A percentile compares a stretch with the other conserved stretches of the same genome.
These are phyloP conservation scores for Fusarium agapanthi DNA, from an alignment of 2,329 filamentous ascomycete species.

Conservation along the genomic window DNA sequence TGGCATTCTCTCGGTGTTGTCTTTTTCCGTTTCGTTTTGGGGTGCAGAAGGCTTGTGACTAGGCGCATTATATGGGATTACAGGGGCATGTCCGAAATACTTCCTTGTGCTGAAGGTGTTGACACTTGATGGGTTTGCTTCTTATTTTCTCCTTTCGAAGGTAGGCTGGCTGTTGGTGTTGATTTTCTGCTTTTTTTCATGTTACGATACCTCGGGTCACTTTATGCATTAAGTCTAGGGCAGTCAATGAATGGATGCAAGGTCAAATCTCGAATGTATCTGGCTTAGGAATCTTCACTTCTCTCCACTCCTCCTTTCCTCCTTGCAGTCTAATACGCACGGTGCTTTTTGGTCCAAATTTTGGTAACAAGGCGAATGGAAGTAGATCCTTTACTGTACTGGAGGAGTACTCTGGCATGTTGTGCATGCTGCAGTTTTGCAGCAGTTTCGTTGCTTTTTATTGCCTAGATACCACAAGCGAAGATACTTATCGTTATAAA, in stretches of 20 bases:
- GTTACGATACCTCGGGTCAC: slow-evolving; percentile 38
- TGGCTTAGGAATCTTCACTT: slow-evolving; percentile 25
- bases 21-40: background rate
- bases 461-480: slow-evolving; percentile 43
- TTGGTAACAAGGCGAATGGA: slow-evolving; percentile 14
- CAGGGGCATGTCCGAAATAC: slow-evolving; percentile 33
- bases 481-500: slow-evolving; percentile 34
- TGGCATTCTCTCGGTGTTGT: slow-evolving; percentile 23
- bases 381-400: slow-evolving; percentile 17
- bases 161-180: slow-evolving; percentile 21
- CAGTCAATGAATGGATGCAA: slow-evolving; percentile 25
- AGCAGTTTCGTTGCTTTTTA: slow-evolving; percentile 40
- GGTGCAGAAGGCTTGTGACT: slow-evolving; percentile 31
- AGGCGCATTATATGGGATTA: slow-evolving; percentile 36
- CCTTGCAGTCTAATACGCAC: slow-evolving; percentile 20
- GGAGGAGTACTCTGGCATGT: slow-evolving; percentile 28
- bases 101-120: slow-evolving; percentile 21
- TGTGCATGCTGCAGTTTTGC: slow-evolving; percentile 42
- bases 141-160: slow-evolving; percentile 16
- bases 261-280: slow-evolving; percentile 19
- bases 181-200: slow-evolving; percentile 9
- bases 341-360: background rate
- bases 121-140: slow-evolving; percentile 6
- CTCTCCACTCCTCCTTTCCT: slow-evolving; percentile 26
- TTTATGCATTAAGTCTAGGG: slow-evolving; percentile 17